Evolutionary conservation across 1,139 yeast species (phyloP).

Genomic region (Dujonia santamariae): DNA sequence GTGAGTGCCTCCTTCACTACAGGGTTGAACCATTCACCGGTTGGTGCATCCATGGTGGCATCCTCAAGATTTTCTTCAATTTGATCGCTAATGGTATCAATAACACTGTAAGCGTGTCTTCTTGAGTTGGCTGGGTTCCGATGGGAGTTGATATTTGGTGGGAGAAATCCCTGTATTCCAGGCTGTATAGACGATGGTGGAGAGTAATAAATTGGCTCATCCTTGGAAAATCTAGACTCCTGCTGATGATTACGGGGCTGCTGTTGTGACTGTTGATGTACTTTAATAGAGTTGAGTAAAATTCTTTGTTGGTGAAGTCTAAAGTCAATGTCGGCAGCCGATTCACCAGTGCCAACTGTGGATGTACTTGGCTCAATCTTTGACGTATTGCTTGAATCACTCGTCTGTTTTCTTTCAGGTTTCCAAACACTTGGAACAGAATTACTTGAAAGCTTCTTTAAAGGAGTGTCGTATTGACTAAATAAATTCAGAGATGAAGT

Average conservation of each 20-base stretch:
- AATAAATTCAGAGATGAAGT: background rate
- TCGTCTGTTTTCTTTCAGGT: background rate
- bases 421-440: conserved; percentile 4
- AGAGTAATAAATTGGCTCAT: conserved; percentile 30
- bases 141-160: conserved; percentile 18
- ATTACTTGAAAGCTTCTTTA: conserved; percentile 3
- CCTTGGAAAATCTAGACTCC: too few relatives aligned
- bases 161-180: conserved; percentile 30
- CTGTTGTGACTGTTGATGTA: conserved; percentile 8
- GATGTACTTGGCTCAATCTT: background rate
- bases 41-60: conserved; percentile 14
- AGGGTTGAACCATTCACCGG: conserved; percentile 44
- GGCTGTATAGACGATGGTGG: conserved; percentile 32
- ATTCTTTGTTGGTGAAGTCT: conserved; percentile 19
- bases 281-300: conserved; percentile 11
- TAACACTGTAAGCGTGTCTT: background rate
- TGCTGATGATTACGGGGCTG: too few relatives aligned
- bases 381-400: background rate
- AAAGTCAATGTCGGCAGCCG: conserved; percentile 18
- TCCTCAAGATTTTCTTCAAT: background rate
- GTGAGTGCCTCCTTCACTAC: conserved; percentile 33
- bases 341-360: background rate
- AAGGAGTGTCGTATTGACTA: conserved; percentile 1
- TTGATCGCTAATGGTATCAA: background rate
- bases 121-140: background rate